Conservation (phyloP, 192 early-diverging fungal genomes). For the Entomortierella beljakovae region DNA sequence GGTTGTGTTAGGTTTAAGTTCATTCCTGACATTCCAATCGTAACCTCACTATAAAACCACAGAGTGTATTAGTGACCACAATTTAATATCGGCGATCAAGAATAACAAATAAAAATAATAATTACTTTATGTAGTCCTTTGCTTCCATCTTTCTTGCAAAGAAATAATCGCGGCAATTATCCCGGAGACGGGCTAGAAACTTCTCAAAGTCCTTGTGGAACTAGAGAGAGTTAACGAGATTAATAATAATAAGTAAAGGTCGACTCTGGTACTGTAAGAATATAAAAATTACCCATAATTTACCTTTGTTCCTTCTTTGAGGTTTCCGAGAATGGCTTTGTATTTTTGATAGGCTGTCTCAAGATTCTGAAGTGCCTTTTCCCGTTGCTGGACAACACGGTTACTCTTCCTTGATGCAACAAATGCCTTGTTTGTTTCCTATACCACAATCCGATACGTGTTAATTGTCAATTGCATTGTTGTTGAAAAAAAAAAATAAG, state of each 20-base stretch:
- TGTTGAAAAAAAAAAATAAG: background rate
- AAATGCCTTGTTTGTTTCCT: conserved; percentile 77
- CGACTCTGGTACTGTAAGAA: background rate
- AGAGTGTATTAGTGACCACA: background rate
- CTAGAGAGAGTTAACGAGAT: conserved; percentile 4
- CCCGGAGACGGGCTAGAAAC: conserved; percentile 68
- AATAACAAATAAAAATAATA: background rate
- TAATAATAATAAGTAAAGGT: background rate
- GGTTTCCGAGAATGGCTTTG: conserved; percentile 77
- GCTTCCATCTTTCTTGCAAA: conserved; percentile 76
- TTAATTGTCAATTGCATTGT: no score
- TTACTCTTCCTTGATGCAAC: conserved; percentile 70
- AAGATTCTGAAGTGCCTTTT: conserved; percentile 81
- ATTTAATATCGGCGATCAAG: background rate
- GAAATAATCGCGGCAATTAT: conserved; percentile 78
- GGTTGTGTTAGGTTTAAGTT: conserved; percentile 32
- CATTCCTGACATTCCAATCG: conserved; percentile 25
- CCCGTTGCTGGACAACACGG: conserved; percentile 70
- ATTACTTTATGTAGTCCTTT: conserved; percentile 60
- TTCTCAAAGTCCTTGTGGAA: conserved; percentile 67
- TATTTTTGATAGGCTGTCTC: conserved; percentile 81
- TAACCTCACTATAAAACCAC: conserved; percentile 35
- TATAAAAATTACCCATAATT: no score
- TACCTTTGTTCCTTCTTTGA: conserved; percentile 84
- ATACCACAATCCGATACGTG: no score